A percentile compares a stretch with the other conserved stretches of the same genome.
These are phyloP conservation scores for Juglanconis sp. DNA, from an alignment of 2,329 filamentous ascomycete species.

Conservation along the genomic window DNA sequence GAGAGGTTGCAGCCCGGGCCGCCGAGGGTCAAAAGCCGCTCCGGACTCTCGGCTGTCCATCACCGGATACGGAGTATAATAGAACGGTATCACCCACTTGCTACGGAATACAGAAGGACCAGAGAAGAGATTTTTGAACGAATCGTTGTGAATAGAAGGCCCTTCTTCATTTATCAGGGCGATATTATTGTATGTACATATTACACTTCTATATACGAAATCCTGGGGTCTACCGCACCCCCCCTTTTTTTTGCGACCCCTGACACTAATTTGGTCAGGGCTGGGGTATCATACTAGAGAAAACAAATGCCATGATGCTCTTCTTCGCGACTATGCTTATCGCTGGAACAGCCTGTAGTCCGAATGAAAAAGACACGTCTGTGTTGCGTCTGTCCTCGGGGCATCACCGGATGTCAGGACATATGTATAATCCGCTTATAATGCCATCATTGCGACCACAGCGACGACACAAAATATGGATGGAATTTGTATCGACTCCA, in stretches of 20 bases:
- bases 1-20: background rate
- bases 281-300: slow-evolving; percentile 15
- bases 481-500: slow-evolving; percentile 5
- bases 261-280: slow-evolving; percentile 7
- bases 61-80: slow-evolving; percentile 4
- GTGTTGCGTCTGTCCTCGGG: background rate
- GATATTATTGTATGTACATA: slow-evolving; percentile 15
- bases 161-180: background rate
- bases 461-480: slow-evolving; percentile 24
- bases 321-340: background rate
- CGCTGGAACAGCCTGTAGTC: background rate
- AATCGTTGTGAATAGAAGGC: slow-evolving; percentile 9
- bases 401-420: background rate
- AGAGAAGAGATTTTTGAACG: background rate
- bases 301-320: slow-evolving; percentile 8
- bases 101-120: background rate
- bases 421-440: background rate
- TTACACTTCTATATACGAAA: slow-evolving; percentile 18
- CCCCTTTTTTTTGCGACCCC: background rate
- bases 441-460: slow-evolving; percentile 23
- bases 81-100: background rate
- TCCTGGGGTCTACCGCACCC: background rate
- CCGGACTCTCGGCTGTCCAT: background rate
- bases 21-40: background rate
- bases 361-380: background rate